Evolutionary conservation across 2,329 filamentous ascomycete species (phyloP), one percentile per base, ranked within the genome.

Genomic region (Microcyclospora tardicrescens): DNA sequence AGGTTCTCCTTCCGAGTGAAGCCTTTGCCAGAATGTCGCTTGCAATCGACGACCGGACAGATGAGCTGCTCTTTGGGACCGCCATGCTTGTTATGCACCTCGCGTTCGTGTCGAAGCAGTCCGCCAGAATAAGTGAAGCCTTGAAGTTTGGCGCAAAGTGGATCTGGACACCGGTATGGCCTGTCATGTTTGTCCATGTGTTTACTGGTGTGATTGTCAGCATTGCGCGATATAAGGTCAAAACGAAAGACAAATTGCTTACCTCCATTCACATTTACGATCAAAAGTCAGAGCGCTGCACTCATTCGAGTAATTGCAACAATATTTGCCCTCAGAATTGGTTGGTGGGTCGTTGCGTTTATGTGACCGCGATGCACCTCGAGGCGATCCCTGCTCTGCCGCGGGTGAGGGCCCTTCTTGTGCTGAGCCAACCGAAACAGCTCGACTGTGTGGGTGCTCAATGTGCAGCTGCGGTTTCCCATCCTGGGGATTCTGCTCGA

Each of bases 121-220:
- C 89, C 89, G 12, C 89, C 89, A 0, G 84, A 89, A 58, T 96
- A 96, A 1, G 89, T 96, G 61, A 96, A 96, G 1, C 89, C 89
- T 37, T 84, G 83, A 0, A 94, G 73, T 54, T 94, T 94, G 54
- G 89, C 84, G 61, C 89, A 95, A 29, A 81, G 82, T n/a, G 75
- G 71, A 33, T 81, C 78, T 15, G 68, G 71, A 61, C 89, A 96
- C 53, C 86, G 83, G 58, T 95, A 96, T 1, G 89, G 89, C 10
- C 89, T 74, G 51, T 94, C 86, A 59, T 96, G 89, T 60, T 94
- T 94, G 64, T 96, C 89, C 87, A 95, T 95, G 59, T 96, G 89
- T 65, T 96, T 95, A 58, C 85, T 93, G 48, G 43, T 37, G 28
- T 40, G 34, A 38, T 8, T 34, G 46, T 55, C 40, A 55, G 48